A percentile compares a stretch with the other conserved stretches of the same genome.
These are phyloP conservation scores for Candida mattraensis DNA, from an alignment of 805 yeast species.

Conservation along the genomic window DNA sequence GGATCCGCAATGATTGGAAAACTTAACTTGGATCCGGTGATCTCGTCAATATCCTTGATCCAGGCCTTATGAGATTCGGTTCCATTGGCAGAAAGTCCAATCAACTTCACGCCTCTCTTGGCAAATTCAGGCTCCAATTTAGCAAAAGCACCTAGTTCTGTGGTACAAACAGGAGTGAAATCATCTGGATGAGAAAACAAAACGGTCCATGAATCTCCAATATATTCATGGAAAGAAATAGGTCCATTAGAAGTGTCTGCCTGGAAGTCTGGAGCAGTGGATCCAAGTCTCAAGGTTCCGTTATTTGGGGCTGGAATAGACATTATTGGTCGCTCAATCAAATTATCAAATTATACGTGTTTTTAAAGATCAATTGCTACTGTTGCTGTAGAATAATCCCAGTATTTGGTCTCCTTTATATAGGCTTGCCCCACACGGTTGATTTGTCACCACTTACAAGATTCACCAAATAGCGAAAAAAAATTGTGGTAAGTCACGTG, in stretches of 20 bases:
- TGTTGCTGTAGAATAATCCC: too few species aligned
- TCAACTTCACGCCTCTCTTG: slow-evolving; percentile 61
- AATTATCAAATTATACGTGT: background rate
- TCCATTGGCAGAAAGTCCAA: slow-evolving; percentile 68
- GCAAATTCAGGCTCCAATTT: slow-evolving; percentile 67
- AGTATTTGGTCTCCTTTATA: slow-evolving; percentile 1
- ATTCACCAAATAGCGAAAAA: slow-evolving; percentile 1
- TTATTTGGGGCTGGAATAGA: slow-evolving; percentile 42
- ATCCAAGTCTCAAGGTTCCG: slow-evolving; percentile 49
- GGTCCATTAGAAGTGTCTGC: slow-evolving; percentile 64
- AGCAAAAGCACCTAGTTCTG: slow-evolving; percentile 76
- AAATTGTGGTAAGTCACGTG: slow-evolving; percentile 21
- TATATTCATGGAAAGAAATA: slow-evolving; percentile 61
- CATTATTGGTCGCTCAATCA: slow-evolving; percentile 25
- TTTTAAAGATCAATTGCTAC: background rate
- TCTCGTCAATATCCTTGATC: slow-evolving; percentile 72
- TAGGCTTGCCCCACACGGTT: background rate
- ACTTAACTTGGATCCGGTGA: slow-evolving; percentile 54
- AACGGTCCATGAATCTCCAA: slow-evolving; percentile 63
- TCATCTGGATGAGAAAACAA: slow-evolving; percentile 78
- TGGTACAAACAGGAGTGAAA: slow-evolving; percentile 78
- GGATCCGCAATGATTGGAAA: slow-evolving; percentile 75
- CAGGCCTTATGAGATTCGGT: slow-evolving; percentile 62
- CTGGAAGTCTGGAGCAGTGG: slow-evolving; percentile 67
- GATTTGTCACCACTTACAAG: too few species aligned